Percentiles rank a stretch among this genome's conserved stretches.
Evolutionary conservation across 345 rosid genomes (phyloP).

Genomic region (Populus nigra): DNA sequence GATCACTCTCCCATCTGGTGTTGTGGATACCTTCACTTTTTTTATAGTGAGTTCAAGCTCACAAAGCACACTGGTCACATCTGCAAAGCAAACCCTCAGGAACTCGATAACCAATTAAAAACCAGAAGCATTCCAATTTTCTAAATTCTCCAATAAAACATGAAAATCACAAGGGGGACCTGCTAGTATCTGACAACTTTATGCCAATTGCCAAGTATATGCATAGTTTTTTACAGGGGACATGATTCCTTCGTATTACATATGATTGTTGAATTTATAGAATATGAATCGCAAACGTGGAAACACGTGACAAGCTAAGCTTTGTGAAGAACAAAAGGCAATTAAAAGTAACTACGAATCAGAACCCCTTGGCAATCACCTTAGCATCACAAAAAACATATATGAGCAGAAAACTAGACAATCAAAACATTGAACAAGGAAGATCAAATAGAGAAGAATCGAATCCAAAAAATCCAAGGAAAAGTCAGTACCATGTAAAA

Average conservation of each 20-base stretch:
- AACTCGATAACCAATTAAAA: slow-evolving; percentile 10
- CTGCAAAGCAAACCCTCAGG: slow-evolving; percentile 40
- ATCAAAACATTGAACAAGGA: not conserved
- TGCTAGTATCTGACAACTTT: not conserved
- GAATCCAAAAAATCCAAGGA: not conserved
- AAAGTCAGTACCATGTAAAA: slow-evolving; percentile 60
- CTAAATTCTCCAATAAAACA: slow-evolving; percentile 14
- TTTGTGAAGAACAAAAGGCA: not conserved
- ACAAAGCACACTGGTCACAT: slow-evolving; percentile 72
- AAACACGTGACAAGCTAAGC: not conserved
- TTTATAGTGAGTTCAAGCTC: slow-evolving; percentile 81
- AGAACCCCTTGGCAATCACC: not conserved
- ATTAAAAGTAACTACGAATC: not conserved
- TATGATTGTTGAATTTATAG: not conserved
- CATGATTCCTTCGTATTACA: not conserved
- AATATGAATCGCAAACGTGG: not conserved
- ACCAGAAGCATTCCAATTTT: slow-evolving; percentile 1
- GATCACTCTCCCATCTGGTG: slow-evolving; percentile 90
- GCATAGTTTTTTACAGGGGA: not conserved
- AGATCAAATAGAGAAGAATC: not conserved
- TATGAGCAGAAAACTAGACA: not conserved
- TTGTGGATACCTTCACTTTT: slow-evolving; percentile 95
- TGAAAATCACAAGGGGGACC: not conserved
- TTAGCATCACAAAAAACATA: not conserved
- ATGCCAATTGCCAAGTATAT: not conserved